A percentile compares a stretch with the other conserved stretches of the same genome.
These are phyloP conservation scores for Backusella circina DNA, from an alignment of 192 early-diverging fungal genomes.

Conservation along the genomic window DNA sequence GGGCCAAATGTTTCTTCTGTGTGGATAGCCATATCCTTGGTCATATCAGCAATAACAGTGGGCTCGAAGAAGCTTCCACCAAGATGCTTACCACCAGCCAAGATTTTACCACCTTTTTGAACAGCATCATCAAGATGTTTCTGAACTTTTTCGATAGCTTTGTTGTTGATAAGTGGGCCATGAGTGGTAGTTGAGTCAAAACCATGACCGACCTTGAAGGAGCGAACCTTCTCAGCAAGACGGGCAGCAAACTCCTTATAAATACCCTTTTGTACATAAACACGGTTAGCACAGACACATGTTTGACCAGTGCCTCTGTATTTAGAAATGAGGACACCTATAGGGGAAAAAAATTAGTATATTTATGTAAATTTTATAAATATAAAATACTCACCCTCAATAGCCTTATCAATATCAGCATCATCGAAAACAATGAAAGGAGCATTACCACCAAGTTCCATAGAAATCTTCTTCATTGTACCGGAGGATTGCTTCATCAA, in stretches of 20 bases:
- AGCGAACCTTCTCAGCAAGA: slow-evolving; percentile 49
- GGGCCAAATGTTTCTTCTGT: slow-evolving; percentile 93
- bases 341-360: background rate
- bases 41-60: slow-evolving; percentile 72
- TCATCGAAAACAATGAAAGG: slow-evolving; percentile 78
- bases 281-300: slow-evolving; percentile 74
- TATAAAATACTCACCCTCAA: slow-evolving; percentile 36
- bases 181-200: slow-evolving; percentile 61
- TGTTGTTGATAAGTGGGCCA: slow-evolving; percentile 79
- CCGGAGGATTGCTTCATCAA: slow-evolving; percentile 59
- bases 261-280: slow-evolving; percentile 71
- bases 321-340: slow-evolving; percentile 34
- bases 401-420: slow-evolving; percentile 67
- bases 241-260: slow-evolving; percentile 59
- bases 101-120: slow-evolving; percentile 63
- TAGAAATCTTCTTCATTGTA: slow-evolving; percentile 71
- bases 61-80: slow-evolving; percentile 79
- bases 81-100: slow-evolving; percentile 59
- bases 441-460: slow-evolving; percentile 89
- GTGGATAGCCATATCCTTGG: slow-evolving; percentile 62
- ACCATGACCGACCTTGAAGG: slow-evolving; percentile 74
- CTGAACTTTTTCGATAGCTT: slow-evolving; percentile 66
- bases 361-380: too few relatives aligned
- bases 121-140: slow-evolving; percentile 73
- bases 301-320: slow-evolving; percentile 83